Conservation (phyloP, 2,329 filamentous ascomycete genomes). For the Mycosphaerella arachidis region DNA sequence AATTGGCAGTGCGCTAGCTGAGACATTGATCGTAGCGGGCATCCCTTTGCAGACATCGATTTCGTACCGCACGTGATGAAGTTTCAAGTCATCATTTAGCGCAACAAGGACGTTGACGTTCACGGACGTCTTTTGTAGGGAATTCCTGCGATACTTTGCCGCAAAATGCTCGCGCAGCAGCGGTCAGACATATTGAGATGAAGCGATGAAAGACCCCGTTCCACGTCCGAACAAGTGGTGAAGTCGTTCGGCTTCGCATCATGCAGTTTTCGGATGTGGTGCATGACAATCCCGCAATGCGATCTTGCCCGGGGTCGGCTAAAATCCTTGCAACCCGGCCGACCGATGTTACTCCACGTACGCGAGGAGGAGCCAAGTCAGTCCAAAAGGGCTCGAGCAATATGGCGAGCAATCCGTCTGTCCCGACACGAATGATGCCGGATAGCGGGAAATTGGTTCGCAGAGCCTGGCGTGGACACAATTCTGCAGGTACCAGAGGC, state of each 20-base stretch:
- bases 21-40: neutral
- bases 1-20: neutral
- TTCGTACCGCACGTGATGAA: too few relatives aligned
- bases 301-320: neutral
- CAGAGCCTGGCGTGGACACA: neutral
- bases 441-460: neutral
- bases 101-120: too few relatives aligned
- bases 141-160: too few relatives aligned
- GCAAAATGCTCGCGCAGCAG: too few relatives aligned
- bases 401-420: conserved; percentile 3
- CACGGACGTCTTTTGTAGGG: too few relatives aligned
- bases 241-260: neutral
- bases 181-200: too few relatives aligned
- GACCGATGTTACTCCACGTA: conserved; percentile 2
- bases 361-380: conserved; percentile 1
- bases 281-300: neutral
- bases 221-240: neutral
- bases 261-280: neutral
- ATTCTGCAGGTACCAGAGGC: neutral
- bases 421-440: conserved; percentile 7
- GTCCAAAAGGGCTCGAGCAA: neutral
- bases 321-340: neutral
- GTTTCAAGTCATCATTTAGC: too few relatives aligned
- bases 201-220: neutral
- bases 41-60: too few relatives aligned